Percentiles rank a stretch among this genome's conserved stretches.
Conservation (phyloP, 495 filamentous ascomycete genomes). For the Rhypophila decipiens region DNA sequence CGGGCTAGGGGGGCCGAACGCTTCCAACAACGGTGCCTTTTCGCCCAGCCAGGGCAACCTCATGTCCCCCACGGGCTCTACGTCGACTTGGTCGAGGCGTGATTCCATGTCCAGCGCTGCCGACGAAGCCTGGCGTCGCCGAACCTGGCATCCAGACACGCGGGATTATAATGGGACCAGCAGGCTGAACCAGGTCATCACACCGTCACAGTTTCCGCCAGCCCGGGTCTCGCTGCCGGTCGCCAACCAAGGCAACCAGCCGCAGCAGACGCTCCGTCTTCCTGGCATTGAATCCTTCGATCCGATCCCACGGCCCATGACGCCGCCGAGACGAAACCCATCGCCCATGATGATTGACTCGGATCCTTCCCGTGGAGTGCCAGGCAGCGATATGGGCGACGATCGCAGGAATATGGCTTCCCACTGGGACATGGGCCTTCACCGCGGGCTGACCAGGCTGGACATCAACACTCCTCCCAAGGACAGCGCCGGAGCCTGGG, state of each 20-base stretch:
- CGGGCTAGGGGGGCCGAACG: conserved; percentile 43
- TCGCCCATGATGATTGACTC: conserved; percentile 67
- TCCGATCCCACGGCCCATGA: conserved; percentile 54
- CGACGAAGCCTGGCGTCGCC: conserved; percentile 71
- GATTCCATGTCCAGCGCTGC: conserved; percentile 54
- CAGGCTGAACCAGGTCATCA: conserved; percentile 43
- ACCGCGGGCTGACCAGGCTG: conserved; percentile 66
- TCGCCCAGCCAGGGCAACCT: conserved; percentile 49
- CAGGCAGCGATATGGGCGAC: conserved; percentile 44
- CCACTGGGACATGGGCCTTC: conserved; percentile 72
- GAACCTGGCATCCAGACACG: conserved; percentile 87
- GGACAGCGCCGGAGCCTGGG: conserved; percentile 50
- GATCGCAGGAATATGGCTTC: conserved; percentile 52
- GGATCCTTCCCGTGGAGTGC: conserved; percentile 31
- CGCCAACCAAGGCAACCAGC: conserved; percentile 32
- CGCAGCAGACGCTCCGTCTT: conserved; percentile 48
- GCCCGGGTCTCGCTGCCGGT: conserved; percentile 47
- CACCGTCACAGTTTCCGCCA: conserved; percentile 55
- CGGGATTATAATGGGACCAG: conserved; percentile 44
- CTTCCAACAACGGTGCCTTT: conserved; percentile 48
- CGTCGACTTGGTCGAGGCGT: conserved; percentile 54
- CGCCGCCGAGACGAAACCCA: conserved; percentile 56
- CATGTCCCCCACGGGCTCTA: conserved; percentile 62
- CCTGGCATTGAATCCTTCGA: conserved; percentile 92
- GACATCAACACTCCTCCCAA: conserved; percentile 57